Base-by-base conservation (phyloP, 345 rosid species). In the Hibiscus trionum region DNA sequence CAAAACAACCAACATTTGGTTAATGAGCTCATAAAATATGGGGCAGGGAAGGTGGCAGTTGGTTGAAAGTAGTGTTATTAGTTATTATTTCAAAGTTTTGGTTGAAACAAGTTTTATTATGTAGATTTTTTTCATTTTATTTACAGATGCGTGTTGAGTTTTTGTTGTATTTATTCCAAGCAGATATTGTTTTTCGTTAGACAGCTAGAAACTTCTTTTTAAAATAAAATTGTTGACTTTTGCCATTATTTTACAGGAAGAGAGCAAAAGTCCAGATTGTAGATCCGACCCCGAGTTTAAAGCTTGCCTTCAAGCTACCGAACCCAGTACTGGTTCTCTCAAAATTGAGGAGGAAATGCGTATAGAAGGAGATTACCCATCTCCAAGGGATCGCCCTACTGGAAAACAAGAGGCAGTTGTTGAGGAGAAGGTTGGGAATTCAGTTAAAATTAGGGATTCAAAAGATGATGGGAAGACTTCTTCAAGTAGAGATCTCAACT, bases 171-270 rank as follows among this genome's bases (percentile, higher is more conserved):
- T 35, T 42, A 65, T 42, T 65, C 26, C 19, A 31, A 65, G 24
- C 7, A 17, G 24, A 4, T 64, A 37, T 6, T 39, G 39, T 39
- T 39, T 39, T 39, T 39, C 7, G 44, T 7, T 39, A 39, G 44
- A 39, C 44, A 39, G 44, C 11, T 39, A 39, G 44, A 39, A 7
- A 39, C 44, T 39, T 39, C 44, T 7, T 39, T 39, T 39, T 39
- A 39, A 39, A 39, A 39, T 39, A 8, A 39, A 39, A 39, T 39
- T 59, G 33, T 29, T 58, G 70, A 76, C 44, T 4, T 11, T 53
- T 46, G 21, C 21, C 15, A 33, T 72, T 53, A 31, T 74, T 74
- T 31, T 74, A 69, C 84, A 91, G 96, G 86, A 83, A 50, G 85
- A 81, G 61, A 57, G 14, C 75, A 21, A 21, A 21, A 21, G 24